These are phyloP conservation scores for Jamesozyma piceae DNA, from an alignment of 805 yeast species.

Conservation along the genomic window DNA sequence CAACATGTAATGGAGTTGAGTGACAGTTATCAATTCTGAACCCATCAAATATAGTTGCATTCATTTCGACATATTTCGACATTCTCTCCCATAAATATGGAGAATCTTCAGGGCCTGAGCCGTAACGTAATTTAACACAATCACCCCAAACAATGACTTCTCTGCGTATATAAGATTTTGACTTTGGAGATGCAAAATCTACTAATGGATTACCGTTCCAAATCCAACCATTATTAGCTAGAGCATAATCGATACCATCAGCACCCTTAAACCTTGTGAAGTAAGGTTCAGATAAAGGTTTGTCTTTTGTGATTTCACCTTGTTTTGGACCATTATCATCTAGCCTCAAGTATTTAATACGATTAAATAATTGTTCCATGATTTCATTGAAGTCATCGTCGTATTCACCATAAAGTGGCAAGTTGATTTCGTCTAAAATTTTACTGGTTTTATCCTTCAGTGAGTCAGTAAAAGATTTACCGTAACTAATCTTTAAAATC, in stretches of 20 bases:
- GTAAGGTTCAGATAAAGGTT: conserved; percentile 77
- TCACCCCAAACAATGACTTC: conserved; percentile 98
- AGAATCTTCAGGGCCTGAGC: conserved; percentile 65
- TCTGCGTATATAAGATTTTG: conserved; percentile 77
- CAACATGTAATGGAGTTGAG: conserved; percentile 93
- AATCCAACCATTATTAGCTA: conserved; percentile 97
- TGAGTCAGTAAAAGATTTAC: conserved; percentile 27
- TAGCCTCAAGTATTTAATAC: conserved; percentile 67
- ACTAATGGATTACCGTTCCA: conserved; percentile 94
- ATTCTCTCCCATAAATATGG: conserved; percentile 86
- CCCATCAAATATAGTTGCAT: conserved; percentile 74
- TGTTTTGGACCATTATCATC: conserved; percentile 75
- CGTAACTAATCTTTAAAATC: conserved; percentile 36
- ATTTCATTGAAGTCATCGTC: conserved; percentile 66
- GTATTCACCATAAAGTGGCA: conserved; percentile 59
- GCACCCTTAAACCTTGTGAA: conserved; percentile 58
- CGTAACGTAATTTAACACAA: conserved; percentile 88
- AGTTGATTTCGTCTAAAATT: conserved; percentile 69
- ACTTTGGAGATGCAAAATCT: conserved; percentile 77
- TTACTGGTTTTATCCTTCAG: conserved; percentile 30
- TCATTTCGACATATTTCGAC: conserved; percentile 60
- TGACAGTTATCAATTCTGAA: conserved; percentile 93
- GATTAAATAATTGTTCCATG: conserved; percentile 58
- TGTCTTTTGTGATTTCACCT: conserved; percentile 49
- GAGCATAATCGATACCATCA: conserved; percentile 52